Percentiles rank a stretch among this genome's conserved stretches.
Evolutionary conservation across 345 rosid genomes (phyloP).

Genomic region (thale cress (Arabidopsis thaliana)): DNA sequence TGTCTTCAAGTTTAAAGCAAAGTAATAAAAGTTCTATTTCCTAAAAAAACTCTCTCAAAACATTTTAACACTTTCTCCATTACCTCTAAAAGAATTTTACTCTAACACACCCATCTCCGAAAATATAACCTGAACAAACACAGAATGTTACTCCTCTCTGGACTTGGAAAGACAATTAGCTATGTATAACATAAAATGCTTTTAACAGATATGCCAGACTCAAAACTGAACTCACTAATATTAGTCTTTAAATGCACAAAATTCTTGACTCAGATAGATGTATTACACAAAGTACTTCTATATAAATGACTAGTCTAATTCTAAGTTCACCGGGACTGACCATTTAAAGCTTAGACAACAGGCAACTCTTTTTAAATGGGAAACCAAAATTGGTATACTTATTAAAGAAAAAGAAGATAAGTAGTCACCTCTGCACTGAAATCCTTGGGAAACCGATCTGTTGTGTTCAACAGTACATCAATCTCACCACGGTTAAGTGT

Average conservation of each 20-base stretch:
- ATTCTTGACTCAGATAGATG: conserved; percentile 27
- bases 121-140: conserved; percentile 65
- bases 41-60: no score
- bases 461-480: conserved; percentile 68
- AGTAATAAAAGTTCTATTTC: no score
- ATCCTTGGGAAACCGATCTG: conserved; percentile 68
- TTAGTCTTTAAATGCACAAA: conserved; percentile 29
- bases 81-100: no score
- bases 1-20: no score
- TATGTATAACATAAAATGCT: not conserved
- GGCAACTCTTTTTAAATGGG: not conserved
- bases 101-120: conserved; percentile 59
- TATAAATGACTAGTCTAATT: not conserved
- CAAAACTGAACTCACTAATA: not conserved
- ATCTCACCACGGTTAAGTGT: conserved; percentile 69
- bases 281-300: conserved; percentile 1
- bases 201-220: conserved; percentile 10
- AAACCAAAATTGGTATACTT: not conserved
- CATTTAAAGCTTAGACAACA: not conserved
- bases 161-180: conserved; percentile 24
- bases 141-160: conserved; percentile 33
- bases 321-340: not conserved
- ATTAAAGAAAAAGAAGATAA: not conserved
- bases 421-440: conserved; percentile 71
- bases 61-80: no score